Evolutionary conservation across 106 monocot genomes (phyloP), one percentile per base, ranked within the genome.

Genomic region (Platanthera guangdongensis): DNA sequence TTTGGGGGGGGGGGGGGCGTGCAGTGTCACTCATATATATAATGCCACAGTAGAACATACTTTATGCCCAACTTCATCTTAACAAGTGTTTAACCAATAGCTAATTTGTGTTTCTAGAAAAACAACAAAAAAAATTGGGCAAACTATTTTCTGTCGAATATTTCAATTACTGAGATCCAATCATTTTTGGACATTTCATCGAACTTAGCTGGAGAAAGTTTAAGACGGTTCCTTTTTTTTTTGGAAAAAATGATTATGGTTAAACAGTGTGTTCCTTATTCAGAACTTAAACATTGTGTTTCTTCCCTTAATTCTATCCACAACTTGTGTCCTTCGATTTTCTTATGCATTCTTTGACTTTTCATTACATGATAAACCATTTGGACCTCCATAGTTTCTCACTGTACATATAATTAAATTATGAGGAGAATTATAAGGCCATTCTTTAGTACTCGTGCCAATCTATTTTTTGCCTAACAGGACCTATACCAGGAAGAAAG

Each of bases 401-500:
- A 65, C 65, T 12, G 16, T 65, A 3, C 32, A 65, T 28, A 7
- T 10, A 30, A 11, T 9, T 65, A 30, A 32, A 65, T 70, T 15
- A 70, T 48, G 4, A 47, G 16, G 70, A 70, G 47, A 47, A 46
- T 46, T 68, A 25, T 68, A 9, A 13, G 10, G 2, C 5, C 47
- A 9, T 16, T 1, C 70, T 16, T 9, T 70, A 45, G 47, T 68
- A 15, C 46, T 48, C 51, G 9, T 21, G 2, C 51, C 22, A 50
- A 45, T 65, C 32, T 71, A 5, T 12, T 22, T 22, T 70, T 48
- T 79, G 10, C 51, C 48, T 80, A 57, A 18, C 75, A 97, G 96
- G 87, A 84, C 88, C 2, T 88, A 93, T 79, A 82, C 96, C 19
- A 87, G 83, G 84, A 93, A 97, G 81, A 97, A 93, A 79, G 93